A percentile compares a stretch with the other conserved stretches of the same genome.
These are phyloP conservation scores for Paracoccidioides brasiliensis DNA, from an alignment of 2,329 filamentous ascomycete species.

Conservation along the genomic window DNA sequence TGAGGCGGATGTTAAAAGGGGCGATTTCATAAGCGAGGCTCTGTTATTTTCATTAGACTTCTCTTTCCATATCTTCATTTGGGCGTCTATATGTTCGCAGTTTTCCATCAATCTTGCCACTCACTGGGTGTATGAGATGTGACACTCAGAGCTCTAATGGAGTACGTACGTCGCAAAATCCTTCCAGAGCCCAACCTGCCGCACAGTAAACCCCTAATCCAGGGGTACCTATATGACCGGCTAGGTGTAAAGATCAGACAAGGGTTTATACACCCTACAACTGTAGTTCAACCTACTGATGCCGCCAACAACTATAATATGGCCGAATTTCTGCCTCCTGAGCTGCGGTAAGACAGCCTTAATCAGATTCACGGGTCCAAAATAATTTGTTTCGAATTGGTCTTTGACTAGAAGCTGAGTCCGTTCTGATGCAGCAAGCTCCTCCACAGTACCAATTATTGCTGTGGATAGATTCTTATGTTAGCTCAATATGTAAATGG, in stretches of 20 bases:
- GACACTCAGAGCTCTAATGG: not conserved
- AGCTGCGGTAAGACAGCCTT: slow-evolving; percentile 73
- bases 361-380: slow-evolving; percentile 91
- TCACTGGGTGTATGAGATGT: not conserved
- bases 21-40: slow-evolving; percentile 89
- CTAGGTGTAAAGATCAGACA: slow-evolving; percentile 18
- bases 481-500: not conserved
- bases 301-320: slow-evolving; percentile 80
- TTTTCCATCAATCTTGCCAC: no score
- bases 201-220: slow-evolving; percentile 85
- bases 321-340: slow-evolving; percentile 66
- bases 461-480: slow-evolving; percentile 36
- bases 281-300: slow-evolving; percentile 42
- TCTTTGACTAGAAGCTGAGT: slow-evolving; percentile 71
- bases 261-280: not conserved
- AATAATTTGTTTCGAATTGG: slow-evolving; percentile 91
- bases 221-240: slow-evolving; percentile 83
- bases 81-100: no score
- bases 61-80: not conserved
- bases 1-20: slow-evolving; percentile 93
- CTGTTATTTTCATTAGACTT: slow-evolving; percentile 19
- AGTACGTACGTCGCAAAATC: slow-evolving; percentile 65
- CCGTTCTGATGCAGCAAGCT: slow-evolving; percentile 59
- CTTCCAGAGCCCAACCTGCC: slow-evolving; percentile 87
- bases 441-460: slow-evolving; percentile 81